Conservation (phyloP, 2,329 filamentous ascomycete genomes). For the Aspergillus ochraceus region DNA sequence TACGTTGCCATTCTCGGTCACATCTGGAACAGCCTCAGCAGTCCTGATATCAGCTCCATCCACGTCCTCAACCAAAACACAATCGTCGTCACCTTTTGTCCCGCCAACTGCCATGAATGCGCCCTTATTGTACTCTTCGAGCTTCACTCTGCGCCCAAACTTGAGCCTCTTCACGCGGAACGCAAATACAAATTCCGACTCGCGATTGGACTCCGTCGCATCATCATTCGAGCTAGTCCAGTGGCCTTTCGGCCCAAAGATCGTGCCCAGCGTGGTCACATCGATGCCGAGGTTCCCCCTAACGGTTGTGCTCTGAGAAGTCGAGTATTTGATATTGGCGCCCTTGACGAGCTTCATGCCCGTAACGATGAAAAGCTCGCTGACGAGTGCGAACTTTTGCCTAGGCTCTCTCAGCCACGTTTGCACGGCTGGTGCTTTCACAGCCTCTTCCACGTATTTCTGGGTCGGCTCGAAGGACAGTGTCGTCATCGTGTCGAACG, state of each 20-base stretch:
- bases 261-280: constrained; percentile 20
- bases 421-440: constrained; percentile 28
- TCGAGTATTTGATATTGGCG: constrained; percentile 28
- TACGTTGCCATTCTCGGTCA: constrained; percentile 22
- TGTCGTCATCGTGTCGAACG: constrained; percentile 29
- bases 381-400: constrained; percentile 23
- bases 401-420: constrained; percentile 26
- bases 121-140: constrained; percentile 28
- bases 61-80: constrained; percentile 24
- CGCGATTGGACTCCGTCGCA: constrained; percentile 22
- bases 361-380: constrained; percentile 25
- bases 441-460: constrained; percentile 26
- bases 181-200: constrained; percentile 28
- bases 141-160: constrained; percentile 24
- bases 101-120: constrained; percentile 22
- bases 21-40: constrained; percentile 22
- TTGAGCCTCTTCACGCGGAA: constrained; percentile 27
- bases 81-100: constrained; percentile 19
- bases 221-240: constrained; percentile 25
- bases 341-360: constrained; percentile 31
- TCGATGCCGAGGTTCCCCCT: constrained; percentile 23
- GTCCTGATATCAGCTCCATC: constrained; percentile 24
- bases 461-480: constrained; percentile 28
- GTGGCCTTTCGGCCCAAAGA: constrained; percentile 26
- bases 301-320: constrained; percentile 20